Evolutionary conservation across 139 green algal species (phyloP).

Genomic region (Picochlorum sp.): DNA sequence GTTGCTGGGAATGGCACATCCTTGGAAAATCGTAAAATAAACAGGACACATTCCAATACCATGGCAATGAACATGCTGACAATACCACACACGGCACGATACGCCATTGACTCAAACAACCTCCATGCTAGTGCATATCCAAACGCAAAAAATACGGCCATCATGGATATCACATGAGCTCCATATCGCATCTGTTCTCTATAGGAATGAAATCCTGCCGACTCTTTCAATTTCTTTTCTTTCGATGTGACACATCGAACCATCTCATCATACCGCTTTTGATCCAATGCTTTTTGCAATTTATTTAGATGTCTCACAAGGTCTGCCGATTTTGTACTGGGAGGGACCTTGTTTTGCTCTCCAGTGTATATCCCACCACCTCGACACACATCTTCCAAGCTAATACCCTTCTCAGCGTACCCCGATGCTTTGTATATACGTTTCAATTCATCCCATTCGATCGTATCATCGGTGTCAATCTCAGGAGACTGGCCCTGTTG

Average conservation of each 20-base stretch:
- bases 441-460: not conserved
- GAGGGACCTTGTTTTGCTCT: not conserved
- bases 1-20: not conserved
- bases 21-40: slow-evolving; percentile 45
- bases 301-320: slow-evolving; percentile 41
- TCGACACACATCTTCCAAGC: not conserved
- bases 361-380: not conserved
- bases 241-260: slow-evolving; percentile 29
- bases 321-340: slow-evolving; percentile 27
- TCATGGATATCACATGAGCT: slow-evolving; percentile 67
- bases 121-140: slow-evolving; percentile 40
- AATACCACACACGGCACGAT: slow-evolving; percentile 38
- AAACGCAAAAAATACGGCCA: slow-evolving; percentile 64
- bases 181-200: slow-evolving; percentile 63
- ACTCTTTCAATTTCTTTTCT: slow-evolving; percentile 30
- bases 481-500: no score
- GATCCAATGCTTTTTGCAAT: slow-evolving; percentile 37
- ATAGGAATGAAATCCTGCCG: slow-evolving; percentile 38
- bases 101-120: slow-evolving; percentile 22
- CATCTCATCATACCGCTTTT: slow-evolving; percentile 43
- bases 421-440: not conserved
- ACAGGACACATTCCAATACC: slow-evolving; percentile 56
- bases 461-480: not conserved
- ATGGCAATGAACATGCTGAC: slow-evolving; percentile 40
- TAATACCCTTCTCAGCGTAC: not conserved